Percentiles rank a stretch among this genome's conserved stretches.
These are phyloP conservation scores for Diaporthe sp. DNA, from an alignment of 2,329 filamentous ascomycete species.

Conservation along the genomic window DNA sequence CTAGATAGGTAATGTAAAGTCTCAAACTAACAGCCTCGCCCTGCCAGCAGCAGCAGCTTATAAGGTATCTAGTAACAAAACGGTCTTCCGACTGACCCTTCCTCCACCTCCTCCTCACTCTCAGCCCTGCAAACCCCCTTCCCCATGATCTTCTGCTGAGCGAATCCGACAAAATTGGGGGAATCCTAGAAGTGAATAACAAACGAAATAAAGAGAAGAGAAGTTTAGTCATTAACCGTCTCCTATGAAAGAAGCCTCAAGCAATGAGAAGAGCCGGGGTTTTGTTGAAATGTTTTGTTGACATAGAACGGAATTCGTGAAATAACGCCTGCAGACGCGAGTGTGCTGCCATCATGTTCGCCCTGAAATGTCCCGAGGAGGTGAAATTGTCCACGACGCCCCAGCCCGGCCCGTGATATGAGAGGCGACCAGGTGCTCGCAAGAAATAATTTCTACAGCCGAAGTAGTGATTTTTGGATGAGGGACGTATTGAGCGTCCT, in stretches of 20 bases:
- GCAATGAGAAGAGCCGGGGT: slow-evolving; percentile 29
- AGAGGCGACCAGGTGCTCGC: slow-evolving; percentile 8
- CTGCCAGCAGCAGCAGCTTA: slow-evolving; percentile 40
- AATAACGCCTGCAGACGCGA: slow-evolving; percentile 5
- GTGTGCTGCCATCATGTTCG: slow-evolving; percentile 5
- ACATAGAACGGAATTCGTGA: slow-evolving; percentile 36
- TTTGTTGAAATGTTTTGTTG: slow-evolving; percentile 11
- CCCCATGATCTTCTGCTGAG: slow-evolving; percentile 16
- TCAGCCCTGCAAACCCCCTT: neutral
- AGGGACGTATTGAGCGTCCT: neutral
- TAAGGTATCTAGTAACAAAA: slow-evolving; percentile 36
- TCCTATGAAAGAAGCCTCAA: slow-evolving; percentile 35
- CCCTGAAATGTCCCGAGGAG: slow-evolving; percentile 17
- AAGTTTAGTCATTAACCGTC: slow-evolving; percentile 33
- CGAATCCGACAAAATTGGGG: slow-evolving; percentile 31
- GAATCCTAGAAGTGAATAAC: slow-evolving; percentile 40
- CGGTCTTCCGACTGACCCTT: neutral
- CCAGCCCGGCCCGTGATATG: slow-evolving; percentile 1
- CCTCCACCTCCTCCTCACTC: neutral
- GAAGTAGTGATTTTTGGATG: neutral
- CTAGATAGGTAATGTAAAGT: slow-evolving; percentile 29
- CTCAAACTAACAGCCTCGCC: slow-evolving; percentile 27
- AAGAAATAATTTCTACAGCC: slow-evolving; percentile 18
- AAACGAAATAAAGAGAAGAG: slow-evolving; percentile 26
- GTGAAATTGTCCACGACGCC: slow-evolving; percentile 5